Conservation (phyloP, 768 basidiomycete genomes). For the Tricholoma sp. region DNA sequence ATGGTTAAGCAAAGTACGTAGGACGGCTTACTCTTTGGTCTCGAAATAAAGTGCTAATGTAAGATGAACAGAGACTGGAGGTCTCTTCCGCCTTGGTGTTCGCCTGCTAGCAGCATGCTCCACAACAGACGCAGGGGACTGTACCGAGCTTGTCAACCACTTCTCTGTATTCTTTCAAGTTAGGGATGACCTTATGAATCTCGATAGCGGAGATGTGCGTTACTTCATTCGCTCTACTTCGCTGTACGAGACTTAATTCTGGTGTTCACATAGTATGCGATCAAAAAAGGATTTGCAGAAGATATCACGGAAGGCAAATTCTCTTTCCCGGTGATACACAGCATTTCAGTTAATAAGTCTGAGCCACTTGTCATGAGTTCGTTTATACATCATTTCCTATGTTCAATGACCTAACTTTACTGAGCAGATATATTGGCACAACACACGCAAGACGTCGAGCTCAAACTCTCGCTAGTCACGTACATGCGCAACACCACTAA, state of each 20-base stretch:
- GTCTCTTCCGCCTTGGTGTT: constrained; percentile 82
- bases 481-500: constrained; percentile 60
- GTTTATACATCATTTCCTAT: constrained; percentile 16
- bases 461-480: constrained; percentile 59
- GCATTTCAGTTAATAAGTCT: constrained; percentile 55
- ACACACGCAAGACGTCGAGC: constrained; percentile 55
- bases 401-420: neutral
- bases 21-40: neutral
- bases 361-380: constrained; percentile 66
- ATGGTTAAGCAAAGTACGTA: constrained; percentile 92
- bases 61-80: constrained; percentile 73
- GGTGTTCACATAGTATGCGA: constrained; percentile 40
- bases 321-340: constrained; percentile 79
- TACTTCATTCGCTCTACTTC: neutral
- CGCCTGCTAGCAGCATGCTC: constrained; percentile 93
- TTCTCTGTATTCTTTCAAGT: constrained; percentile 93
- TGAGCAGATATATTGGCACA: constrained; percentile 65
- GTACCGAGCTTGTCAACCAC: constrained; percentile 86
- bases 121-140: constrained; percentile 67
- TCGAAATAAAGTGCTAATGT: neutral
- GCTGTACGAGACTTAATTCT: neutral
- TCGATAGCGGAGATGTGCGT: constrained; percentile 77
- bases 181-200: constrained; percentile 91
- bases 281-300: constrained; percentile 69
- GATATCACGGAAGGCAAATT: constrained; percentile 88